phyloP scores from a whole-genome alignment of 805 yeast genomes.

The Ogataea pignaliae region DNA sequence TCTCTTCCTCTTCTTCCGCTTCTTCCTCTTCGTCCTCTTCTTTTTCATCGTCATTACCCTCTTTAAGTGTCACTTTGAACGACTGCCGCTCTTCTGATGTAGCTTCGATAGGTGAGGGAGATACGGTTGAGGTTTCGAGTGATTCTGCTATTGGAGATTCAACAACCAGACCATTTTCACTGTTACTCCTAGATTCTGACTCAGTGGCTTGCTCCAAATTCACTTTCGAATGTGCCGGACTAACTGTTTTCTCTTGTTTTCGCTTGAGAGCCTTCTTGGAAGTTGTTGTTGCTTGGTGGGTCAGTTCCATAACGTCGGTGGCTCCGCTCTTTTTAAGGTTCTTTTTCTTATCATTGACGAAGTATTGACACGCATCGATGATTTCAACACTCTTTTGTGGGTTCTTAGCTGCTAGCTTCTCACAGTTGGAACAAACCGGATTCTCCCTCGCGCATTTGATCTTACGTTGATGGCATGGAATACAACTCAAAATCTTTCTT shows the following conservation, averaged over 20 bases:
- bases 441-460: slow-evolving; percentile 60
- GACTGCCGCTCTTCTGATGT: neutral
- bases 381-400: slow-evolving; percentile 11
- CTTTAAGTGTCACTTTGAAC: neutral
- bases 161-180: neutral
- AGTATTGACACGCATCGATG: slow-evolving; percentile 42
- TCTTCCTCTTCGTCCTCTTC: neutral
- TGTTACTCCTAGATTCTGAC: neutral
- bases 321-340: slow-evolving; percentile 24
- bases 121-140: neutral
- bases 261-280: neutral
- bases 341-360: slow-evolving; percentile 52
- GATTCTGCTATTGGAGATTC: neutral
- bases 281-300: slow-evolving; percentile 2
- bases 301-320: slow-evolving; percentile 7
- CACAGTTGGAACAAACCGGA: slow-evolving; percentile 57
- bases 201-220: neutral
- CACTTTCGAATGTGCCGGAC: no score
- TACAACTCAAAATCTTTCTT: slow-evolving; percentile 53
- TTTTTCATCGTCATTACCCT: slow-evolving; percentile 3
- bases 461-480: slow-evolving; percentile 62
- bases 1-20: neutral
- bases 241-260: no score
- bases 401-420: slow-evolving; percentile 24
- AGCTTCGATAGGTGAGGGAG: neutral